phyloP scores from a whole-genome alignment of 2,329 filamentous ascomycete species.

The Arthrobotrys entomopaga region DNA sequence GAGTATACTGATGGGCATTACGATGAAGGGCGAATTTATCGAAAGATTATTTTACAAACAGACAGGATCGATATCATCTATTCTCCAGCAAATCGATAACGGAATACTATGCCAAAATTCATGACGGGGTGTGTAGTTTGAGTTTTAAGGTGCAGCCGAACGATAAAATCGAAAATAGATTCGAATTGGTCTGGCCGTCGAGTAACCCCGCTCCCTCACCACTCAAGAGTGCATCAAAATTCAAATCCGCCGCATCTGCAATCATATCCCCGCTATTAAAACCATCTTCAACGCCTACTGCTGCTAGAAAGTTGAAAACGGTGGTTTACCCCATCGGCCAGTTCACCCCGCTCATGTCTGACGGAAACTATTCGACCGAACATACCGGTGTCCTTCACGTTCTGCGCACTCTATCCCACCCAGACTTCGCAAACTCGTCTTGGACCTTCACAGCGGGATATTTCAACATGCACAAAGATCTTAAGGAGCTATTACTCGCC shows the following conservation, averaged over 20 bases:
- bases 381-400: constrained; percentile 81
- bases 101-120: constrained; percentile 82
- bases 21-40: constrained; percentile 79
- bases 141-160: constrained; percentile 81
- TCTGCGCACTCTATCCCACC: constrained; percentile 71
- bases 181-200: constrained; percentile 76
- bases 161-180: constrained; percentile 67
- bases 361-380: constrained; percentile 82
- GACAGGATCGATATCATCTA: constrained; percentile 92
- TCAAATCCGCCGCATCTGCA: constrained; percentile 74
- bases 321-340: constrained; percentile 87
- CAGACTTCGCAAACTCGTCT: constrained; percentile 71
- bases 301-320: constrained; percentile 68
- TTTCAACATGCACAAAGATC: constrained; percentile 91
- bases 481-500: constrained; percentile 80
- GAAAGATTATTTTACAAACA: constrained; percentile 93
- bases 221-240: constrained; percentile 74
- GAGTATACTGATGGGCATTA: background rate
- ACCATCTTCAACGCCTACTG: constrained; percentile 60
- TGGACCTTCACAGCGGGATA: constrained; percentile 99
- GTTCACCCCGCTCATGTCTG: constrained; percentile 82
- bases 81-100: constrained; percentile 83
- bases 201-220: constrained; percentile 80
- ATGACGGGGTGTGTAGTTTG: constrained; percentile 78
- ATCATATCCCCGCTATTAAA: constrained; percentile 75